Evolutionary conservation across 2,329 filamentous ascomycete genomes (phyloP), one percentile per base, ranked within the genome.

Genomic region (Ophiostoma montium): DNA sequence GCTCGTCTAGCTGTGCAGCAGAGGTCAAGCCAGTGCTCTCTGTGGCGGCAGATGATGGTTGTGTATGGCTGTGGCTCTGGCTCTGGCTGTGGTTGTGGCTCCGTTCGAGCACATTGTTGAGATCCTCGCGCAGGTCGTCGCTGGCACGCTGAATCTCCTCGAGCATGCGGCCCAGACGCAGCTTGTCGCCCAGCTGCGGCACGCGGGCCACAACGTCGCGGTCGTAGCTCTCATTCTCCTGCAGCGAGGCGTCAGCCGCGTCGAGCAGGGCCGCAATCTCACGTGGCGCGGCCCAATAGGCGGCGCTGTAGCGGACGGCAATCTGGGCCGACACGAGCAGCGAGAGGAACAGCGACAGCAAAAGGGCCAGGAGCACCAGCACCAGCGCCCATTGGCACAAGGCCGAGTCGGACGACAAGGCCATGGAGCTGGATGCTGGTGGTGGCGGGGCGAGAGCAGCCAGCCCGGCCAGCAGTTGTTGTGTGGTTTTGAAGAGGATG

Each of bases 171-270:
- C 66, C 68, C 36, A 82, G 68, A 46, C 77, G 74, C 44, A 80
- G 59, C 65, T 80, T 80, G 61, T 82, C 78, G 54, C 80, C 77
- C 30, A 80, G 67, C 36, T 72, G 72, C 58, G 68, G 69, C 35
- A 81, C 69, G 52, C 71, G 73, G 49, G 70, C 65, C 44, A 81
- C 68, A 44, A 81, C 68, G 57, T 82, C 76, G 56, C 70, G 67
- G 60, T 80, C 75, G 59, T 80, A 80, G 57, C 69, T 75, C 62
- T 81, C 78, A 57, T 80, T 81, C 60, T 82, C 78, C 56, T 73
- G 67, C 45, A 79, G 68, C 35, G 76, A 84, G 57, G 71, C 76
- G 60, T 80, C 76, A 57, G 78, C 70, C 15, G 73, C 69, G 58
- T 80, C 76, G 57, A 80, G 62, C 57, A 81, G 77, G 50, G 70